These are phyloP conservation scores for Monilinia polystroma DNA, from an alignment of 2,329 filamentous ascomycete genomes.

Conservation along the genomic window DNA sequence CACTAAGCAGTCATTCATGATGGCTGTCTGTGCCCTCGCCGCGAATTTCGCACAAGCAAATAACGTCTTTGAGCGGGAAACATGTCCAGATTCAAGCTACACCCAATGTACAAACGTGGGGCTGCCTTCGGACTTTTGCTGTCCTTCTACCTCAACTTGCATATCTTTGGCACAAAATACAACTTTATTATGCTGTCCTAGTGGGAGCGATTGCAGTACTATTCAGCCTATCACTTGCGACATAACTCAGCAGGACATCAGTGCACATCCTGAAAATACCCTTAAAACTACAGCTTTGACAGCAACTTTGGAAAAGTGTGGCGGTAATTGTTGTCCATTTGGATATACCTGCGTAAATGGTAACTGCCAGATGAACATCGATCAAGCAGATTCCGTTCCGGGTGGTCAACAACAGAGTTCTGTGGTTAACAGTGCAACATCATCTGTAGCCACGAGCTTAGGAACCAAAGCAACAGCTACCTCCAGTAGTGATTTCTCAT, in stretches of 20 bases:
- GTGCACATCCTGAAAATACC: conserved; percentile 53
- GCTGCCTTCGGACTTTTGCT: conserved; percentile 68
- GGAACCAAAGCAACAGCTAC: conserved; percentile 13
- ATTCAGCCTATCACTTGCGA: conserved; percentile 67
- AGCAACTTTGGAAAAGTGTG: conserved; percentile 57
- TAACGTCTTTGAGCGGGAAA: conserved; percentile 46
- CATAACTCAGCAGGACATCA: conserved; percentile 58
- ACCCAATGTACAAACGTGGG: conserved; percentile 52
- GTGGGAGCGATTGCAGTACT: conserved; percentile 53
- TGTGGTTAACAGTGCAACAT: conserved; percentile 33
- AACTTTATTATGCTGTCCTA: conserved; percentile 70
- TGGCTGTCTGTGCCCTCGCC: conserved; percentile 39
- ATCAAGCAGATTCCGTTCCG: conserved; percentile 46
- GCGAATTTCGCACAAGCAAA: conserved; percentile 43
- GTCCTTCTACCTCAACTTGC: conserved; percentile 54
- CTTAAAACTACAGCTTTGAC: conserved; percentile 66
- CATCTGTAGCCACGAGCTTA: conserved; percentile 22
- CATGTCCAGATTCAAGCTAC: conserved; percentile 53
- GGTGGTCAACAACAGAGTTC: conserved; percentile 27
- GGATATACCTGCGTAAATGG: conserved; percentile 59
- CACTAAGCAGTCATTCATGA: conserved; percentile 27
- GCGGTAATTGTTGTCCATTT: conserved; percentile 65
- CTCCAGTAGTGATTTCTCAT: not conserved
- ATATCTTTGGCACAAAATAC: conserved; percentile 61
- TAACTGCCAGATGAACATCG: conserved; percentile 52